Base-by-base conservation (phyloP, 164 flowering plant species). In the Aristolochia contorta region DNA sequence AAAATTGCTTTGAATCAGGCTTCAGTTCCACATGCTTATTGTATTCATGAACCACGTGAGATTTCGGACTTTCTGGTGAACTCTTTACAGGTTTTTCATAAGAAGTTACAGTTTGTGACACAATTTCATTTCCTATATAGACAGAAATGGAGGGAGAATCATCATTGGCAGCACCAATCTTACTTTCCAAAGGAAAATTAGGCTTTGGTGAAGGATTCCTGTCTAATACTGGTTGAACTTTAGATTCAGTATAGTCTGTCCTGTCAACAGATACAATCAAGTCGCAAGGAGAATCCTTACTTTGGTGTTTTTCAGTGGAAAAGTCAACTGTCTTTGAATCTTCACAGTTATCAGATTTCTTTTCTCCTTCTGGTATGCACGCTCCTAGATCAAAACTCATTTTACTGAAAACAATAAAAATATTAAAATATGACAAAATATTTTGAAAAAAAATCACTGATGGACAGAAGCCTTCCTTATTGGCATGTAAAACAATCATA, bases 321-420 rank as follows among this genome's bases (percentile, higher is more conserved):
- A 53, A 65, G 53, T 53, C 62, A 19, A 32, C 10, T 57, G n/a
- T 47, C 53, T 45, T 47, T 27, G 47, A n/a, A 25, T 73, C 75
- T 65, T 48, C 16, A 54, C 47, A 20, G 63, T 69, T 71, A n/a
- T 60, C 69, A 47, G 78, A 66, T 61, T 54, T 71, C 59, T 69
- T 64, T 59, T 70, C 79, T 64, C 56, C 74, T 71, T 79, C 70
- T 45, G 15, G 56, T 47, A 74, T 62, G 69, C 71, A 66, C 58
- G 83, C 67, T 74, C 66, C 81, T 62, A 84, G 71, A 70, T 76
- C 74, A 68, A 88, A 86, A 69, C 61, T 69, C 55, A 79, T 90
- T 71, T 84, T 64, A 71, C 91, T 83, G 77, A 63, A 61, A 16
- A 19, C 54, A 61, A 49, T 57, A 52, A 27, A 49, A 56, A 65